Evolutionary conservation across 495 filamentous ascomycete species (phyloP).

Genomic region (Staphylotrichum longicolle): DNA sequence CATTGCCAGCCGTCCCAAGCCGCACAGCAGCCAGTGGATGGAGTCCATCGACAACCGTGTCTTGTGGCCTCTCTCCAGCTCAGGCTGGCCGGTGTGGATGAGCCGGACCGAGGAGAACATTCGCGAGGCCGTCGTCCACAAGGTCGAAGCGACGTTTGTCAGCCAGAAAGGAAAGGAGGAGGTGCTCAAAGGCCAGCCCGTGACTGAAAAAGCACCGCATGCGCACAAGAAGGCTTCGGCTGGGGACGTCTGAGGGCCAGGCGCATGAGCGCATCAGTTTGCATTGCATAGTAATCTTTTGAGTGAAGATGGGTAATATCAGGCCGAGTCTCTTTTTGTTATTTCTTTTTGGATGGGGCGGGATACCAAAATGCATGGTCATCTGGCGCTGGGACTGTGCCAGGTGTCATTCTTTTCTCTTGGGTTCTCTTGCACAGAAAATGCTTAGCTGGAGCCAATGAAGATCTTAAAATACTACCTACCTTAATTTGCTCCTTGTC

Average conservation of each 20-base stretch:
- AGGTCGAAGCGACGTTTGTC: constrained; percentile 40
- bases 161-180: constrained; percentile 26
- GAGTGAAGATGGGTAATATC: too few relatives aligned
- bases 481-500: too few relatives aligned
- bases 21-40: constrained; percentile 58
- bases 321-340: too few relatives aligned
- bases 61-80: constrained; percentile 63
- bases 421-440: too few relatives aligned
- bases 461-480: too few relatives aligned
- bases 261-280: too few relatives aligned
- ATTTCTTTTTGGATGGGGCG: too few relatives aligned
- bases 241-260: constrained; percentile 1
- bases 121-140: constrained; percentile 39
- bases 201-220: constrained; percentile 10
- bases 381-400: too few relatives aligned
- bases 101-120: constrained; percentile 51
- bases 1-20: constrained; percentile 59
- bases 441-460: too few relatives aligned
- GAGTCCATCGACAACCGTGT: constrained; percentile 57
- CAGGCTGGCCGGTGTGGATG: constrained; percentile 60
- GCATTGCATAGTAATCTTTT: too few relatives aligned
- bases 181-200: neutral
- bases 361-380: too few relatives aligned
- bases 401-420: too few relatives aligned
- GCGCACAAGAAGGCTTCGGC: neutral